Base-by-base conservation (phyloP, 805 yeast species). In the Ogataea saltuana region DNA sequence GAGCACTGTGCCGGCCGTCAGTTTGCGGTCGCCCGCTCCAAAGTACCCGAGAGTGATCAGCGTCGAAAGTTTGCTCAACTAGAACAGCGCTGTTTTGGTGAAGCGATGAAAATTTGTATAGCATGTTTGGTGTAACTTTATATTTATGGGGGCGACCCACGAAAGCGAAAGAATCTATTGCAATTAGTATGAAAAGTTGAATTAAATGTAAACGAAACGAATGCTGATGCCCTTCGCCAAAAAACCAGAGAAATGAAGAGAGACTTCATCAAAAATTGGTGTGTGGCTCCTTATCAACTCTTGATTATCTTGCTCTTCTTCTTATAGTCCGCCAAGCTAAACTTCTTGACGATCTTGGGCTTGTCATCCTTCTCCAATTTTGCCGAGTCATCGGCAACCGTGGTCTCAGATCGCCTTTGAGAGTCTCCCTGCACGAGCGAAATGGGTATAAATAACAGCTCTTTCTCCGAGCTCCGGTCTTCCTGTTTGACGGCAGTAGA, bases 321-420 rank as follows among this genome's bases (percentile, higher is more conserved):
- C 61, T 80, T 81, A 60, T 84, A 84, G 55, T 84, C 91, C 1
- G 89, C 89, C 59, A 84, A 78, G 36, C 87, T 81, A 52, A 84
- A 69, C 62, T 83, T 84, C 68, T 80, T 80, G 20, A 72, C 75
- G 32, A 63, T 51, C 45, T 63, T 61, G 3, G 69, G 67, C 23
- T 49, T 60, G n/a, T 57, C 62, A 2, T 51, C 53, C 15, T 39
- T 41, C 16, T 44, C 49, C 29, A 20, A 17, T 7, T 26, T 37
- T 4, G 21, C 31, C 9, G 45, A 15, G 8, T 48, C 46, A 17
- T 52, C 45, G 12, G 34, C 35, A 10, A 40, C 26, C 21, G 33
- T 44, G 19, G 37, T 25, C 30, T 38, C 48, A 38, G 34, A 41
- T 13, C 38, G 27, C 32, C 44, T 45, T 32, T 37, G 49, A 31